Percentiles rank a stretch among this genome's conserved stretches.
Conservation (phyloP, 2,329 filamentous ascomycete genomes). For the Calycina herbarum region DNA sequence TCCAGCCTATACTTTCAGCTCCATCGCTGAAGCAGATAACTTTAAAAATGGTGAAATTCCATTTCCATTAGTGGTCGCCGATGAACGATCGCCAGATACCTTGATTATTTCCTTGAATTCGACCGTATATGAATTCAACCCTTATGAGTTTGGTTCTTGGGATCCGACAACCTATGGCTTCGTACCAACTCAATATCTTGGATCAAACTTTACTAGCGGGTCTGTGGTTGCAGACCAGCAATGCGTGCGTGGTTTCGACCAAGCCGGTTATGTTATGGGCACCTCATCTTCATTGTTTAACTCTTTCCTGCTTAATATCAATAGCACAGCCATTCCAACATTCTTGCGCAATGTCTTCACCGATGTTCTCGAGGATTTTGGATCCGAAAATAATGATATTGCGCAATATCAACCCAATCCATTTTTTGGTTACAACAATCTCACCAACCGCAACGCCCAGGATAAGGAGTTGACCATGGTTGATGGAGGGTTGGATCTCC, state of each 20-base stretch:
- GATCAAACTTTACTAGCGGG: conserved; percentile 70
- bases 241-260: conserved; percentile 81
- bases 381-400: conserved; percentile 66
- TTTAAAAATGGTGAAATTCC: conserved; percentile 66
- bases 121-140: conserved; percentile 76
- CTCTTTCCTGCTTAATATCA: conserved; percentile 66
- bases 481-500: conserved; percentile 74
- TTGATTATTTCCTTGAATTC: conserved; percentile 65
- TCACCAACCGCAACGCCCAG: conserved; percentile 57
- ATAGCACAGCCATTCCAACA: conserved; percentile 53
- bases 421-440: conserved; percentile 65
- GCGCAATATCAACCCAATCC: conserved; percentile 75
- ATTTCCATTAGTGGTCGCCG: conserved; percentile 71
- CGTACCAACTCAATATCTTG: conserved; percentile 68
- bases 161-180: conserved; percentile 74
- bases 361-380: conserved; percentile 55
- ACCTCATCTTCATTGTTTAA: conserved; percentile 87
- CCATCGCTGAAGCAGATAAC: conserved; percentile 62
- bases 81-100: conserved; percentile 64
- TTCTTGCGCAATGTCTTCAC: conserved; percentile 52
- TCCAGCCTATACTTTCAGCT: conserved; percentile 78
- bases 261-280: conserved; percentile 80
- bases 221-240: conserved; percentile 51
- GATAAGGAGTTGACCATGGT: conserved; percentile 64
- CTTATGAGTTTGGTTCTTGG: conserved; percentile 76